Base-by-base conservation (phyloP, 2,329 filamentous ascomycete species). In the Cercospora nicotianae region DNA sequence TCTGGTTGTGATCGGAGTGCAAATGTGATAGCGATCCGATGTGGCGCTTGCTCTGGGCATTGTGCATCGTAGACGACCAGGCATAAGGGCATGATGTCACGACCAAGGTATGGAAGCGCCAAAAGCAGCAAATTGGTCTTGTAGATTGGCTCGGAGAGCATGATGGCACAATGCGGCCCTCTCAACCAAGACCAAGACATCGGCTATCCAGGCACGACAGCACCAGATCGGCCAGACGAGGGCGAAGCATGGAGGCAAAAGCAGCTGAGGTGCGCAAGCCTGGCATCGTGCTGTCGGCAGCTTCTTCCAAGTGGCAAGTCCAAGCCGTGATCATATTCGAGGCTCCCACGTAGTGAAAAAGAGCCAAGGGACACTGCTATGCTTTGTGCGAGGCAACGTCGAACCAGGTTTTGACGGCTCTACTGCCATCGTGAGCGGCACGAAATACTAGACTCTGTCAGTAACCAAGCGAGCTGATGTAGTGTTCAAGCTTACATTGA, bases 401-500 rank as follows among this genome's bases (percentile, higher is more conserved):
- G 33, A 61, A 61, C 83, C 83, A 85, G 16, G 77, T 78, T 62
- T 80, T 79, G 16, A 84, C 82, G 10, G 78, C 78, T 69, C 81
- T 81, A 30, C 79, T 80, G 60, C 82, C 82, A 60, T 84, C 83
- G 69, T 84, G 83, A 20, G 82, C 81, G 5, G 81, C 79, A 59
- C 82, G 80, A 64, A 84, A 85, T 13, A 85, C 82, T 84, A 58
- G 39, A 65, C 1, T 5, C 23, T 3, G 30, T 67, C 42, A 67
- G 53, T 18, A 7, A 18, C 1, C 20, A 23, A 23, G 7, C 2
- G 18, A 26, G 10, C 12, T 5, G 7, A 26, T 26, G 45, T 5
- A 51, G 5, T 26, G 5, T 7, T 5, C 18, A 51, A 12, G 42
- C 63, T 60, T 31, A 68, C 66, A 75, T 68, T 86, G 86, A 73